Evolutionary conservation across 805 yeast genomes (phyloP), one percentile per base, ranked within the genome.

Genomic region (Babjeviella inositovora): DNA sequence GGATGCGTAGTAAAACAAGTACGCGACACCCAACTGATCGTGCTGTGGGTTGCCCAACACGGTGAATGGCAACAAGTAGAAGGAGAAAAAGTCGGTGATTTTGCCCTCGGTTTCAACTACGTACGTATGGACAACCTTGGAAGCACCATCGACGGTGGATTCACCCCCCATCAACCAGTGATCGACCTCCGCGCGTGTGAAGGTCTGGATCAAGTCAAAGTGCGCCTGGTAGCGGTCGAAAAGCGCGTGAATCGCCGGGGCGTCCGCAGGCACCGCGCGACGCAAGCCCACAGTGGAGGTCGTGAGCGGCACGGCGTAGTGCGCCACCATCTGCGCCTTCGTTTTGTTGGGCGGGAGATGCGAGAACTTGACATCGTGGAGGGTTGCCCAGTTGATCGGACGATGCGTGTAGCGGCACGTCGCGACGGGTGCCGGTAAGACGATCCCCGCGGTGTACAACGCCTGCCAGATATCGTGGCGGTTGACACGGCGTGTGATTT

Each of bases 401-500:
- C 98, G 76, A 50, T 90, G 98, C 19, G 79, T 76, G 46, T 90
- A 90, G 30, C 96, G 65, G 43, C 92, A 74, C 2, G 81, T 70
- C 8, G 93, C 57, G 4, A 87, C 67, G 0, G 98, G 98, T n/a
- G 85, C 71, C 12, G 98, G 98, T 27, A 90, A 57, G 2, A 82
- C 73, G 3, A 73, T 70, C 7, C 97, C 98, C 0, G 87, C 93
- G 7, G 98, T 87, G 49, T 81, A 82, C 29, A 90, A 61, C 0
- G 97, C 98, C 47, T 85, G 96, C 94, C 96, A 90, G 29, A 85
- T 77, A 28, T 79, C 68, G 20, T 62, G 59, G 31, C 67, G 62
- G 49, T 90, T 87, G 32, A 90, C 90, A 35, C 97, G 63, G 43
- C 98, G 65, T 4, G 97, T 90, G 33, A 90, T 76, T 48, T 90